A percentile compares a stretch with the other conserved stretches of the same genome.
Evolutionary conservation across 768 basidiomycete genomes (phyloP).

Genomic region (Austroboletus eburneus): DNA sequence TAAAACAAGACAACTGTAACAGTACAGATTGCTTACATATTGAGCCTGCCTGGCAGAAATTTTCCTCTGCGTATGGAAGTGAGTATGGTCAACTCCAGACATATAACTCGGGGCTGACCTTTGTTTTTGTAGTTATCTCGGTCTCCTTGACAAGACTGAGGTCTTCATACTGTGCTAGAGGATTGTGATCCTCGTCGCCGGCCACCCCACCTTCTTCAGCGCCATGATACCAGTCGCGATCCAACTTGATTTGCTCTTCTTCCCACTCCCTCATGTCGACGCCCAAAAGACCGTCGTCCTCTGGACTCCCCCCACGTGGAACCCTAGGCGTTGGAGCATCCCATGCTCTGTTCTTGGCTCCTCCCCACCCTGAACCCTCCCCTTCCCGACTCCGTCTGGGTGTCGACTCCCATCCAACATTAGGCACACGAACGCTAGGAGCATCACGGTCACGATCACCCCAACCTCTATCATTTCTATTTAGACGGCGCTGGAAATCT

Average conservation of each 20-base stretch:
- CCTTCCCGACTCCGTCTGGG: slow-evolving; percentile 56
- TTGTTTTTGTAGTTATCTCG: slow-evolving; percentile 73
- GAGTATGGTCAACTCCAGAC: slow-evolving; percentile 10
- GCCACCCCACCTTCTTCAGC: slow-evolving; percentile 85
- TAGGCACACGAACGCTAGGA: slow-evolving; percentile 85
- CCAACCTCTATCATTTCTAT: slow-evolving; percentile 63
- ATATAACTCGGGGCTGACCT: slow-evolving; percentile 39
- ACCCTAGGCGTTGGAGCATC: slow-evolving; percentile 81
- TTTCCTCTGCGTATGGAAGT: slow-evolving; percentile 53
- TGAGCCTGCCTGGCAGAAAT: slow-evolving; percentile 94
- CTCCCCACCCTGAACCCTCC: slow-evolving; percentile 64
- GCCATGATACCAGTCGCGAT: slow-evolving; percentile 95
- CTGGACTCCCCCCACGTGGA: slow-evolving; percentile 63
- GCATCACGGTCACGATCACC: slow-evolving; percentile 47
- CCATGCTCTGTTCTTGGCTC: slow-evolving; percentile 55
- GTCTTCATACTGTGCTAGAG: slow-evolving; percentile 91
- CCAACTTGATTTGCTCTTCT: slow-evolving; percentile 88
- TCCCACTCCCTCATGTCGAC: slow-evolving; percentile 92
- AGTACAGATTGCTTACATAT: slow-evolving; percentile 57
- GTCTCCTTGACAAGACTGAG: slow-evolving; percentile 62
- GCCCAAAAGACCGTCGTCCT: slow-evolving; percentile 58
- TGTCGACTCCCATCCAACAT: slow-evolving; percentile 93
- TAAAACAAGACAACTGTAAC: slow-evolving; percentile 7
- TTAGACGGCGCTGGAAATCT: slow-evolving; percentile 90
- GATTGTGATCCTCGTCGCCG: slow-evolving; percentile 90